A percentile compares a stretch with the other conserved stretches of the same genome.
Evolutionary conservation across 331 rosid species (phyloP).

Genomic region (Rosa hybrid): DNA sequence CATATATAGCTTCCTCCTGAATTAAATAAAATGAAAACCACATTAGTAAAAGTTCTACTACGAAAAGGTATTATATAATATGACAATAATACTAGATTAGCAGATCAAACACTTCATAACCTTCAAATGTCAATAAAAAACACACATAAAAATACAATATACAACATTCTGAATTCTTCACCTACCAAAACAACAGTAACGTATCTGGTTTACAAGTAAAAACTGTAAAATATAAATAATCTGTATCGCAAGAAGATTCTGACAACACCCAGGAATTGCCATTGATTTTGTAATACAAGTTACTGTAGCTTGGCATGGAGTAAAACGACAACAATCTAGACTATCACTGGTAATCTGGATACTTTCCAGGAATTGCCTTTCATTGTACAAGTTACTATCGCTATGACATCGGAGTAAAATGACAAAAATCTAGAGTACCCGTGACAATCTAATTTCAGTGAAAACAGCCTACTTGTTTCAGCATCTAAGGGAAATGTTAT

Average conservation of each 20-base stretch:
- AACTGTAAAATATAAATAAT: no score
- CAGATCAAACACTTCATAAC: not conserved
- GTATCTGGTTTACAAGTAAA: no score
- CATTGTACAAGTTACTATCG: not conserved
- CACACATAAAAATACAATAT: not conserved
- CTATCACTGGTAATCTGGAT: no score
- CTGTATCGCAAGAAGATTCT: no score
- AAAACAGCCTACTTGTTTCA: no score
- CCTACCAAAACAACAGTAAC: no score
- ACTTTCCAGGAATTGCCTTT: not conserved
- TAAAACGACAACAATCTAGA: not conserved
- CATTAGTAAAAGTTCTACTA: not conserved
- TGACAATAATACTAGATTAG: not conserved
- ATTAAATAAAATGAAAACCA: not conserved
- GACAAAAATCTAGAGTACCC: not conserved
- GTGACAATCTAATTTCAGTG: no score
- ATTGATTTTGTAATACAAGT: no score
- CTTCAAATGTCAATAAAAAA: no score
- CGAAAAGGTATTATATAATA: no score
- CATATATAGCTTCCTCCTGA: conserved; percentile 75
- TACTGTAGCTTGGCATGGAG: not conserved
- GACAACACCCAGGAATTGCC: no score
- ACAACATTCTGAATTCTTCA: no score
- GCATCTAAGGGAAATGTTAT: not conserved
- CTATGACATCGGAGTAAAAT: not conserved